Evolutionary conservation across 2,329 filamentous ascomycete species (phyloP).

Genomic region (Trichoderma sp.): DNA sequence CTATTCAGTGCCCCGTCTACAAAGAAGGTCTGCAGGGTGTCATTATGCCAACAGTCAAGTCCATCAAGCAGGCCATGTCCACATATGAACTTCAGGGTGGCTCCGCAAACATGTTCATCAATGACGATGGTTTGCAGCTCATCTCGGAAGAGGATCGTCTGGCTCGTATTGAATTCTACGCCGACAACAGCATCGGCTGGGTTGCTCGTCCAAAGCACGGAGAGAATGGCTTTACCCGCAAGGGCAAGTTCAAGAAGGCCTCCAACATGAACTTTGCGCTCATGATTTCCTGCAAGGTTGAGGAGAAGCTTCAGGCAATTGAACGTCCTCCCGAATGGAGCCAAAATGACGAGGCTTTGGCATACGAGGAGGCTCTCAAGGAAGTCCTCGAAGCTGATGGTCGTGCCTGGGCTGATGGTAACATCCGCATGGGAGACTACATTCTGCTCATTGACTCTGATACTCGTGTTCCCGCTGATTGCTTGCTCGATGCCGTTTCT

Average conservation of each 20-base stretch:
- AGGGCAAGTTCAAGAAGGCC: slow-evolving; percentile 70
- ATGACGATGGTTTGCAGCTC: slow-evolving; percentile 73
- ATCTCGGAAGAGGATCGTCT: slow-evolving; percentile 62
- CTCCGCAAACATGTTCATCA: slow-evolving; percentile 76
- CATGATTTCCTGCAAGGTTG: slow-evolving; percentile 68
- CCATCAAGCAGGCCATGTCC: slow-evolving; percentile 74
- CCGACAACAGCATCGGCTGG: slow-evolving; percentile 70
- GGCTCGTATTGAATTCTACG: slow-evolving; percentile 67
- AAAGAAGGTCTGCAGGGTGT: slow-evolving; percentile 78
- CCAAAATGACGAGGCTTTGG: slow-evolving; percentile 66
- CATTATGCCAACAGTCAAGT: slow-evolving; percentile 75
- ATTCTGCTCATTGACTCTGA: slow-evolving; percentile 75
- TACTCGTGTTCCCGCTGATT: slow-evolving; percentile 75
- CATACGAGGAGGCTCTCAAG: slow-evolving; percentile 66
- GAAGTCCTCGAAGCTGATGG: slow-evolving; percentile 68
- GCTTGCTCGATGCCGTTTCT: slow-evolving; percentile 74
- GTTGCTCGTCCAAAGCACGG: slow-evolving; percentile 66
- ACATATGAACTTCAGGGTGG: slow-evolving; percentile 77
- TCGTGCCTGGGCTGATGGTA: slow-evolving; percentile 78
- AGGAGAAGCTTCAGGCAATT: slow-evolving; percentile 64
- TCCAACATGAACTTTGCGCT: slow-evolving; percentile 74
- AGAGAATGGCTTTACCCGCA: slow-evolving; percentile 62
- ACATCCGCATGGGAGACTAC: slow-evolving; percentile 83
- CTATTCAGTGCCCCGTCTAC: slow-evolving; percentile 85
- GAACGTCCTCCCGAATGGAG: slow-evolving; percentile 64